Evolutionary conservation across 306 rosid genomes (phyloP).

Genomic region (Acacia melanoxylon): DNA sequence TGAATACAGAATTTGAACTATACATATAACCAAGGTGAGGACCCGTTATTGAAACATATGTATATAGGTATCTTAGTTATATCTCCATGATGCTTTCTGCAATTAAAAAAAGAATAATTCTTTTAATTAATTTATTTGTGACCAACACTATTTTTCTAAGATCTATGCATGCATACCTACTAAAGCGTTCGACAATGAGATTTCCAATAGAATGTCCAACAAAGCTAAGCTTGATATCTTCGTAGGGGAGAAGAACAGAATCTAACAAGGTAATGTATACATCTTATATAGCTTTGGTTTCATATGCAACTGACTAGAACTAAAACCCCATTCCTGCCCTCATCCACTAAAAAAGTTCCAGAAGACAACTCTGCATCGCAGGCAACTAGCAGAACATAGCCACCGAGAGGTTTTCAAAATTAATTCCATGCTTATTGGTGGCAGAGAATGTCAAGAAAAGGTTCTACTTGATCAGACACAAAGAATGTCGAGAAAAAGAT

Average conservation of each 20-base stretch:
- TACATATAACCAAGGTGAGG: slow-evolving; percentile 97
- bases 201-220: slow-evolving; percentile 97
- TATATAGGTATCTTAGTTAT: slow-evolving; percentile 57
- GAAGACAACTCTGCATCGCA: neutral
- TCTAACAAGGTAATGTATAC: neutral
- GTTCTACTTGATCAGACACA: too few relatives aligned
- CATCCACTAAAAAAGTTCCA: neutral
- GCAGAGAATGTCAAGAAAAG: slow-evolving; percentile 1
- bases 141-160: slow-evolving; percentile 15
- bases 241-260: neutral
- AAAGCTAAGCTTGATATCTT: slow-evolving; percentile 75
- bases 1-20: slow-evolving; percentile 84
- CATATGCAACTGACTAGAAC: neutral
- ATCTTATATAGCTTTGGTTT: neutral
- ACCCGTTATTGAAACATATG: slow-evolving; percentile 83
- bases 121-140: slow-evolving; percentile 21
- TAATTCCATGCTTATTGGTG: neutral
- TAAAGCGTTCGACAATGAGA: slow-evolving; percentile 81
- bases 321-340: slow-evolving; percentile 5
- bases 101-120: slow-evolving; percentile 24
- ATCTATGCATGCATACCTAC: slow-evolving; percentile 50
- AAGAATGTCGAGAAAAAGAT: neutral
- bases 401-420: slow-evolving; percentile 5
- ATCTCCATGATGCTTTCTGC: slow-evolving; percentile 95
- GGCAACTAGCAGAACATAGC: slow-evolving; percentile 3